Evolutionary conservation across 495 filamentous ascomycete genomes (phyloP).

Genomic region (Amorphotheca resinae): DNA sequence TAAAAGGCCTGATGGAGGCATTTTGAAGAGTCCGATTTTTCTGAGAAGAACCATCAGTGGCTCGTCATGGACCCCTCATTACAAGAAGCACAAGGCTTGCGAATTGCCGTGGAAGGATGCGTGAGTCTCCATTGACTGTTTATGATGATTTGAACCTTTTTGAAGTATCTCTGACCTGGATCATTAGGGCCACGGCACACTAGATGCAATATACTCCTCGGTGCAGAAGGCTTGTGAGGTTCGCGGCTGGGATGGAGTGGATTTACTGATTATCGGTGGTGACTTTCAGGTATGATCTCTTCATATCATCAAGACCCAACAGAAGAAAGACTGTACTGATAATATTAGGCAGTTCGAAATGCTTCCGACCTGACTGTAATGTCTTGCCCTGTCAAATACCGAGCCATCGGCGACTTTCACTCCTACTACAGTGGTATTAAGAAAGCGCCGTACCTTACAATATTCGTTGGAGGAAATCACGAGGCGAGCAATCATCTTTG

Average conservation of each 20-base stretch:
- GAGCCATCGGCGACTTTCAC: conserved; percentile 76
- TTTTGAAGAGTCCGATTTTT: no score
- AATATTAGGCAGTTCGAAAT: conserved; percentile 65
- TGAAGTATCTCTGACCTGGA: conserved; percentile 4
- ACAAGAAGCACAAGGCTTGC: conserved; percentile 29
- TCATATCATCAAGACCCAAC: no score
- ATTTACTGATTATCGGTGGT: conserved; percentile 78
- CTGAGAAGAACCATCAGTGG: no score
- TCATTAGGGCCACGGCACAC: conserved; percentile 71
- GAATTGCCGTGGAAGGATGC: conserved; percentile 64
- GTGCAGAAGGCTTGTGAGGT: conserved; percentile 46
- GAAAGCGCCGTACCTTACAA: conserved; percentile 71
- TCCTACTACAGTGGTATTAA: conserved; percentile 76
- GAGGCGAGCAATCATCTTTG: conserved; percentile 77
- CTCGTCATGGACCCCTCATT: conserved; percentile 11
- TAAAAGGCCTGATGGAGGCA: no score
- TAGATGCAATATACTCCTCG: conserved; percentile 80
- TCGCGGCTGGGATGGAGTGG: conserved; percentile 63
- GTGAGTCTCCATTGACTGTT: conserved; percentile 37
- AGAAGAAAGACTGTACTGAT: conserved; percentile 17
- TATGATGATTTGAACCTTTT: not conserved
- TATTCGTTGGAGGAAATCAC: conserved; percentile 92
- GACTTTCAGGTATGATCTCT: conserved; percentile 61
- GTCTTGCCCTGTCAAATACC: conserved; percentile 75
- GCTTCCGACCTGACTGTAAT: conserved; percentile 73